These are phyloP conservation scores for Escovopsis sp. DNA, from an alignment of 2,329 filamentous ascomycete species.

Conservation along the genomic window DNA sequence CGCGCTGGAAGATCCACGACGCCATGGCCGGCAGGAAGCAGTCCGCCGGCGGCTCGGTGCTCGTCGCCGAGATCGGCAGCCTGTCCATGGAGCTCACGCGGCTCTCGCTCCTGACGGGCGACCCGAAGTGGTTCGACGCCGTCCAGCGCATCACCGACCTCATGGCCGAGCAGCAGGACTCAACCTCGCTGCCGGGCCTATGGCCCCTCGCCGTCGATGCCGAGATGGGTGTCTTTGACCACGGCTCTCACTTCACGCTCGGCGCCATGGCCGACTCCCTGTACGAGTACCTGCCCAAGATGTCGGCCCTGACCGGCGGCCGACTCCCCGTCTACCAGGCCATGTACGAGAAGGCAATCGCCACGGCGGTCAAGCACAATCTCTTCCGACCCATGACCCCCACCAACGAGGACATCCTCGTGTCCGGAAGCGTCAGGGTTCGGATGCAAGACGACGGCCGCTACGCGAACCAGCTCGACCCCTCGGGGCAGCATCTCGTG, in stretches of 20 bases:
- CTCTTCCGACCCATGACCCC: constrained; percentile 57
- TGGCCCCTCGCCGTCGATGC: constrained; percentile 54
- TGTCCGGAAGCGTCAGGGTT: constrained; percentile 30
- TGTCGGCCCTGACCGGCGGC: constrained; percentile 50
- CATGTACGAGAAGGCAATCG: constrained; percentile 48
- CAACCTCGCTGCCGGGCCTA: constrained; percentile 55
- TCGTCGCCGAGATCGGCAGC: constrained; percentile 50
- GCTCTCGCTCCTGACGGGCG: constrained; percentile 51
- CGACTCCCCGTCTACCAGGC: constrained; percentile 39
- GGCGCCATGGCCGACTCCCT: constrained; percentile 38
- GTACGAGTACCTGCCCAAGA: constrained; percentile 47
- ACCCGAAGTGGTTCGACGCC: constrained; percentile 60
- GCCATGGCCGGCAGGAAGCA: constrained; percentile 12
- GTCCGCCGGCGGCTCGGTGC: constrained; percentile 7
- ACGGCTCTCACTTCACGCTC: constrained; percentile 28
- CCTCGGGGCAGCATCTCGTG: constrained; percentile 36
- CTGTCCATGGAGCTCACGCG: constrained; percentile 58
- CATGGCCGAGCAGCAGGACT: constrained; percentile 48
- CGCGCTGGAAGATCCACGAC: constrained; percentile 13
- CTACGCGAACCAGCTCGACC: constrained; percentile 24
- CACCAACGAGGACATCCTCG: constrained; percentile 44
- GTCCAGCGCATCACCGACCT: constrained; percentile 53
- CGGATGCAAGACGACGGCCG: constrained; percentile 27
- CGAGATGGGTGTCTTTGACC: constrained; percentile 29
- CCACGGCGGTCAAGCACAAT: constrained; percentile 43